Conservation (phyloP, 768 basidiomycete genomes). For the Lactarius hatsudake region DNA sequence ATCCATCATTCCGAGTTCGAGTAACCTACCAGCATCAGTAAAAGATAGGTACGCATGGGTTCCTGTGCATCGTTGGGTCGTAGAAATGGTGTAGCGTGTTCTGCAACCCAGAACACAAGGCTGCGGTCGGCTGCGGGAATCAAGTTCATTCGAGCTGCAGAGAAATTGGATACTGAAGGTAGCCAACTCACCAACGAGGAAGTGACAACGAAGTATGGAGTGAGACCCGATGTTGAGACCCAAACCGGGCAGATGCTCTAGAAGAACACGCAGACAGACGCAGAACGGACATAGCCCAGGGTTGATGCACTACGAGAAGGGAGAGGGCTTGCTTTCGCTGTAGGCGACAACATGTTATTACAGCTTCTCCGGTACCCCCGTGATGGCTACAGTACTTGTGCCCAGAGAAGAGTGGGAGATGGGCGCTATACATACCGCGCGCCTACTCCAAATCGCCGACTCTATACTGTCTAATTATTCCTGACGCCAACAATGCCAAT, state of each 20-base stretch:
- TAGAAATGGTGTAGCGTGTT: too few species aligned
- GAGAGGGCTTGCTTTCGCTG: not conserved
- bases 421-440: not conserved
- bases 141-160: too few species aligned
- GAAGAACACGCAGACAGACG: not conserved
- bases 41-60: too few species aligned
- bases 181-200: too few species aligned
- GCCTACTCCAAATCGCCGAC: not conserved
- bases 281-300: too few species aligned
- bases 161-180: too few species aligned
- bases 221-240: not conserved
- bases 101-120: too few species aligned
- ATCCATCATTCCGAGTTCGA: too few species aligned
- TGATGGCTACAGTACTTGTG: not conserved
- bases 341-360: not conserved
- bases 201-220: not conserved
- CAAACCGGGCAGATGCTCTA: not conserved
- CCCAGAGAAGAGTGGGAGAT: not conserved
- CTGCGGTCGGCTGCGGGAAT: too few species aligned
- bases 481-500: not conserved
- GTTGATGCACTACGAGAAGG: not conserved
- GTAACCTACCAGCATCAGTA: too few species aligned
- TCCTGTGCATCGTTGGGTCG: too few species aligned
- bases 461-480: not conserved
- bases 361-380: not conserved